Evolutionary conservation across 2,329 filamentous ascomycete genomes (phyloP).

Genomic region (Trichoderma semiorbis): DNA sequence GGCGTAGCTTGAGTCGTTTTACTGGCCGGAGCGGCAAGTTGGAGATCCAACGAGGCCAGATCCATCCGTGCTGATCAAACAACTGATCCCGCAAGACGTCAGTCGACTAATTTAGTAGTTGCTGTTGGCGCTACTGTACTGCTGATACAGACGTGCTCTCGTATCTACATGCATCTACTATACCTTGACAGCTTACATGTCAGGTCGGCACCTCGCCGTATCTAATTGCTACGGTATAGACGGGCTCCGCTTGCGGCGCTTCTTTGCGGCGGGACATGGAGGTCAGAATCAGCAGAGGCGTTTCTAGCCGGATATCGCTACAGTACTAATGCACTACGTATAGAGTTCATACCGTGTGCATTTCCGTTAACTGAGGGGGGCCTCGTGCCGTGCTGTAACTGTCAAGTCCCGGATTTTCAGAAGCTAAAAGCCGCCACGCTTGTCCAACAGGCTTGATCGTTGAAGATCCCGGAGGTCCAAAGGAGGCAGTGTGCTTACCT

Average conservation of each 20-base stretch:
- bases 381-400: background rate
- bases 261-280: background rate
- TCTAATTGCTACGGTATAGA: background rate
- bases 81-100: background rate
- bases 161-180: background rate
- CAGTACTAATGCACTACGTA: background rate
- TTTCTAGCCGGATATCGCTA: background rate
- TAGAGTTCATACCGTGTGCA: conserved; percentile 7
- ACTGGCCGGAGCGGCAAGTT: background rate
- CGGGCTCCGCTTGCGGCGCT: background rate
- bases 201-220: background rate
- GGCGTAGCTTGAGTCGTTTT: background rate
- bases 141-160: background rate
- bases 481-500: background rate
- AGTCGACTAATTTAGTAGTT: background rate
- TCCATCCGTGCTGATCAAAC: conserved; percentile 17
- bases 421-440: background rate
- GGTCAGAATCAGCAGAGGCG: background rate
- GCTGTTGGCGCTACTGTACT: background rate
- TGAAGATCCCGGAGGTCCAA: background rate
- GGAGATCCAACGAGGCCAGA: conserved; percentile 14
- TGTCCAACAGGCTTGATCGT: background rate
- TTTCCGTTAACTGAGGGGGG: background rate
- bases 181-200: conserved; percentile 1
- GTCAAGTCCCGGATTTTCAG: background rate